These are phyloP conservation scores for Fusarium subtropicale DNA, from an alignment of 2,329 filamentous ascomycete genomes.

Conservation along the genomic window DNA sequence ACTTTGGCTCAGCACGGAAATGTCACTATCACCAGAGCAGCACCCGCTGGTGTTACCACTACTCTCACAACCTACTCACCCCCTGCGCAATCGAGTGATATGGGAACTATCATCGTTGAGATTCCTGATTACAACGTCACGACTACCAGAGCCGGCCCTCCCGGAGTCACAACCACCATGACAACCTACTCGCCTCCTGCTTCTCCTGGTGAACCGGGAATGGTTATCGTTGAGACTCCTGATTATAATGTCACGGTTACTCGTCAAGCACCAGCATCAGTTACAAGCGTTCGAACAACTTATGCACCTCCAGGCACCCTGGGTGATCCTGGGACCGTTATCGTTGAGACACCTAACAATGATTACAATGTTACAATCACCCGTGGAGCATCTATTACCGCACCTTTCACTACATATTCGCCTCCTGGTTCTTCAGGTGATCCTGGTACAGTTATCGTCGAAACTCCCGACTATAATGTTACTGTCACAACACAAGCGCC, in stretches of 20 bases:
- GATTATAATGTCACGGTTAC: slow-evolving; percentile 36
- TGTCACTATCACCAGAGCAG: slow-evolving; percentile 29
- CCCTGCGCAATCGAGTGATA: slow-evolving; percentile 24
- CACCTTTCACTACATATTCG: slow-evolving; percentile 9
- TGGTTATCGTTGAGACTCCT: slow-evolving; percentile 31
- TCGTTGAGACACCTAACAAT: slow-evolving; percentile 26
- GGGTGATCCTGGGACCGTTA: slow-evolving; percentile 27
- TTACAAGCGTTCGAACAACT: slow-evolving; percentile 22
- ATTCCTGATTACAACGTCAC: slow-evolving; percentile 33
- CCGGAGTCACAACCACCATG: slow-evolving; percentile 24
- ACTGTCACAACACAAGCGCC: slow-evolving; percentile 24
- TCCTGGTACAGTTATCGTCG: slow-evolving; percentile 25
- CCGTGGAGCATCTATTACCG: slow-evolving; percentile 17
- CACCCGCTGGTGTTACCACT: slow-evolving; percentile 25
- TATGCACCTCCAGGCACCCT: slow-evolving; percentile 22
- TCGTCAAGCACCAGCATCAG: slow-evolving; percentile 12
- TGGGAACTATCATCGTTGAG: slow-evolving; percentile 31
- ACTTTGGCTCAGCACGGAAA: slow-evolving; percentile 27
- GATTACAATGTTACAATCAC: slow-evolving; percentile 28
- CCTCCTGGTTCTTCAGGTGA: slow-evolving; percentile 22
- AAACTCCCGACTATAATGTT: slow-evolving; percentile 32
- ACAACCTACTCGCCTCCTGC: slow-evolving; percentile 34
- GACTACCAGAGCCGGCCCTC: slow-evolving; percentile 24
- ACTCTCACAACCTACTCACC: slow-evolving; percentile 27
- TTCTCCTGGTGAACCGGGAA: slow-evolving; percentile 28